These are phyloP conservation scores for Bonia amplexicaulis DNA, from an alignment of 176 grass and related monocot species.

Conservation along the genomic window DNA sequence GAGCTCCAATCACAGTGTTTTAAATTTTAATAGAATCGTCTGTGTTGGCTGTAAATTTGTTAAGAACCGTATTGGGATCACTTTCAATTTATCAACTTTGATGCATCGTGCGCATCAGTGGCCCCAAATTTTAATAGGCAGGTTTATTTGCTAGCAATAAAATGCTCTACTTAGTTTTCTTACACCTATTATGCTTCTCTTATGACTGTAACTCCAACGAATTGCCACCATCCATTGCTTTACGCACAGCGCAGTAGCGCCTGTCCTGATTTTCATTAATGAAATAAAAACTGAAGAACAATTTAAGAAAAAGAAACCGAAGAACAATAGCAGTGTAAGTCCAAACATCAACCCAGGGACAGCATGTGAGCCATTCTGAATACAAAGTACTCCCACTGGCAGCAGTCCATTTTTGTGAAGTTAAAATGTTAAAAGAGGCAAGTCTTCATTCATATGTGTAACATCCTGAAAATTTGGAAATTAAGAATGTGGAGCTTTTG, in stretches of 20 bases:
- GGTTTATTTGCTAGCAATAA: neutral
- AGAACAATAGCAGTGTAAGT: neutral
- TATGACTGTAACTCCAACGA: neutral
- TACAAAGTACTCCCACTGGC: neutral
- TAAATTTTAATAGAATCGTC: neutral
- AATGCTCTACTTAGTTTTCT: neutral
- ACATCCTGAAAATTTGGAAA: too few species aligned
- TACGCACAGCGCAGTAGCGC: neutral
- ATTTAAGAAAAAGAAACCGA: neutral
- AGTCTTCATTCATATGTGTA: neutral
- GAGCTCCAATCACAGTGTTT: neutral
- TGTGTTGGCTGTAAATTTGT: neutral
- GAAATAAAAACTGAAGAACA: neutral
- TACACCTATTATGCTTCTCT: neutral
- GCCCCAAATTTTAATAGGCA: neutral
- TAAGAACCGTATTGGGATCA: neutral
- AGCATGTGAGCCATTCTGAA: neutral
- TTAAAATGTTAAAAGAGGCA: neutral
- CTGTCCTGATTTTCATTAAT: neutral
- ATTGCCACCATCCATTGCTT: neutral
- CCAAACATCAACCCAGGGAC: neutral
- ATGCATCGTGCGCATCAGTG: neutral
- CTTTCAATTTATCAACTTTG: neutral
- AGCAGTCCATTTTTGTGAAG: neutral
- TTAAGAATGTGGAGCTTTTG: too few species aligned